phyloP scores from a whole-genome alignment of 2,329 filamentous ascomycete species.

The Ophiostoma tasmaniense region DNA sequence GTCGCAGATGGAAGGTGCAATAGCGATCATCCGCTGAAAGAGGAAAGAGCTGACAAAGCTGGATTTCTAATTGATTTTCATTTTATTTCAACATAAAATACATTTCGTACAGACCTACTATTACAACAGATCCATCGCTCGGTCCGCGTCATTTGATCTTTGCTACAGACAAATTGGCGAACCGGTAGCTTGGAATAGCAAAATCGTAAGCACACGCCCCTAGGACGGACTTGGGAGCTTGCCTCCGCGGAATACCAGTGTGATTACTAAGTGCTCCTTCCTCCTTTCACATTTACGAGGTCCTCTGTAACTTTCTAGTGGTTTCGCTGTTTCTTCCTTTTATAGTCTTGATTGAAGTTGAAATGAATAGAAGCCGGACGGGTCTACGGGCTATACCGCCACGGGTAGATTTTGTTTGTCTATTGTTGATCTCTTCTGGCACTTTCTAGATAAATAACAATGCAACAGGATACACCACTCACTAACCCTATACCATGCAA shows the following conservation, averaged over 20 bases:
- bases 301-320: background rate
- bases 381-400: background rate
- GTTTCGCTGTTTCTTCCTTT: background rate
- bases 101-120: too few relatives aligned
- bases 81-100: too few relatives aligned
- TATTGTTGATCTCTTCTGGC: background rate
- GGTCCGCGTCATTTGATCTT: background rate
- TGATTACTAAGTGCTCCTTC: background rate
- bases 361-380: too few relatives aligned
- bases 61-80: background rate
- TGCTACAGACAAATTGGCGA: background rate
- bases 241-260: background rate
- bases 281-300: background rate
- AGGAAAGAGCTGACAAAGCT: slow-evolving; percentile 1
- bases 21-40: background rate
- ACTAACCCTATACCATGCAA: too few relatives aligned
- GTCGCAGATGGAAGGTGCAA: background rate
- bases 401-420: background rate
- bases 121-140: background rate
- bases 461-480: too few relatives aligned
- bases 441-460: too few relatives aligned
- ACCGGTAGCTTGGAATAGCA: background rate
- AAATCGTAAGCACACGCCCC: background rate
- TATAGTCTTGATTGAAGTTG: background rate
- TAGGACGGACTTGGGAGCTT: background rate